Percentiles rank a stretch among this genome's conserved stretches.
phyloP scores from a whole-genome alignment of 495 filamentous ascomycete species.

The Xylaria castorea region DNA sequence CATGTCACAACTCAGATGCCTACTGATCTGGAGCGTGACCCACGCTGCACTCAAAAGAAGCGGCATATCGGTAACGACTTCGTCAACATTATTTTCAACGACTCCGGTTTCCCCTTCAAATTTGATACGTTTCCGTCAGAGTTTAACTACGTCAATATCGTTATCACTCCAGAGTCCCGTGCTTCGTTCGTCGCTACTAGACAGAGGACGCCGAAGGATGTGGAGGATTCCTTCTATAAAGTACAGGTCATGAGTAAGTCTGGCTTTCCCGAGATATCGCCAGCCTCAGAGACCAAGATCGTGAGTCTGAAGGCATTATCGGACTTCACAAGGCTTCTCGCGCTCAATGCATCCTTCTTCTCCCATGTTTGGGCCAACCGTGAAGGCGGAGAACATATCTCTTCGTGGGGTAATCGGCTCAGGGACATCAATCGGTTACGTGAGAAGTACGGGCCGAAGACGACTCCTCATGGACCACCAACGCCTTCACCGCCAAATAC shows the following conservation, averaged over 20 bases:
- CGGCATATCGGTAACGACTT: slow-evolving; percentile 96
- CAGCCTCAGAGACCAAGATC: slow-evolving; percentile 85
- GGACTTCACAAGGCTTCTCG: slow-evolving; percentile 86
- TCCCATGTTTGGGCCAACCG: slow-evolving; percentile 83
- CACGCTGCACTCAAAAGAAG: slow-evolving; percentile 83
- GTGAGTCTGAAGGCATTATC: slow-evolving; percentile 80
- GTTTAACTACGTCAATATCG: slow-evolving; percentile 96
- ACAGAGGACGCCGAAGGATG: slow-evolving; percentile 41
- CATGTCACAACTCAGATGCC: slow-evolving; percentile 98
- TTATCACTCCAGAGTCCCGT: slow-evolving; percentile 85
- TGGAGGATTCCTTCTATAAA: slow-evolving; percentile 69
- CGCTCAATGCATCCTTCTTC: slow-evolving; percentile 92
- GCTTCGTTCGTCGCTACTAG: slow-evolving; percentile 64
- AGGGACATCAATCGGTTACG: slow-evolving; percentile 83
- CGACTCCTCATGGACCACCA: slow-evolving; percentile 20
- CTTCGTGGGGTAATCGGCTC: slow-evolving; percentile 86
- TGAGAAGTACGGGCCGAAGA: slow-evolving; percentile 61
- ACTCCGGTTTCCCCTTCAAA: slow-evolving; percentile 83
- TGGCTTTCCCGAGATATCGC: slow-evolving; percentile 88
- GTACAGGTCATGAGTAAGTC: slow-evolving; percentile 84
- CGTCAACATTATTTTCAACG: slow-evolving; percentile 97
- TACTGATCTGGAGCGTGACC: slow-evolving; percentile 76
- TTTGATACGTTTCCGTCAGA: slow-evolving; percentile 92
- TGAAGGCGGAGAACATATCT: slow-evolving; percentile 82
- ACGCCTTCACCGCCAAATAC: slow-evolving; percentile 50